A percentile compares a stretch with the other conserved stretches of the same genome.
phyloP scores from a whole-genome alignment of 306 rosid species.

The Casuarina equisetifolia region DNA sequence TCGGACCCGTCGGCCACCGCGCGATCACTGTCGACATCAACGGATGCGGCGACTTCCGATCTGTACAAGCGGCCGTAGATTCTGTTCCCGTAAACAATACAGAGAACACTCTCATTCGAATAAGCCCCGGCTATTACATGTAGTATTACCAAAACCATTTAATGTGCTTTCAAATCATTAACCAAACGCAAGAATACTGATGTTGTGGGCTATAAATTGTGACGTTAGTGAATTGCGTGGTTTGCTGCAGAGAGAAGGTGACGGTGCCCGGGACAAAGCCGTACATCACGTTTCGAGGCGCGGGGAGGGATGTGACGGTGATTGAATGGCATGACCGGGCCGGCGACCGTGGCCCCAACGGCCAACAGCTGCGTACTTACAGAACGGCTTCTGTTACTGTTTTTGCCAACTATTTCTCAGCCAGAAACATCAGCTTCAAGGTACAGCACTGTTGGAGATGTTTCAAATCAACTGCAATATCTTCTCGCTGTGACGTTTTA shows the following conservation, averaged over 20 bases:
- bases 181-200: too few relatives aligned
- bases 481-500: too few relatives aligned
- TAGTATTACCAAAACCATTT: conserved; percentile 15
- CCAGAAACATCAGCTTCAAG: conserved; percentile 86
- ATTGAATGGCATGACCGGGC: conserved; percentile 95
- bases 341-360: conserved; percentile 78
- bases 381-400: conserved; percentile 88
- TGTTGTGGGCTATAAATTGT: too few relatives aligned
- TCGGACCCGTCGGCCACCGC: conserved; percentile 66
- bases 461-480: not conserved
- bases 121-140: conserved; percentile 77
- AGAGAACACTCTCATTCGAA: conserved; percentile 55
- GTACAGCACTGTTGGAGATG: conserved; percentile 20
- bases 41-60: conserved; percentile 57
- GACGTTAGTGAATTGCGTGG: too few relatives aligned
- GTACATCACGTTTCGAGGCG: conserved; percentile 80
- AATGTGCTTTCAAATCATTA: too few relatives aligned
- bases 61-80: conserved; percentile 78
- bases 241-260: conserved; percentile 71
- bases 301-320: conserved; percentile 70
- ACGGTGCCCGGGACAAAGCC: conserved; percentile 79
- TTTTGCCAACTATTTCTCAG: conserved; percentile 71
- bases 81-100: conserved; percentile 59
- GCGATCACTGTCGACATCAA: conserved; percentile 52
- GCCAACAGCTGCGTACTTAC: conserved; percentile 83